Base-by-base conservation (phyloP, 164 flowering plant species). In the Buxus sempervirens region DNA sequence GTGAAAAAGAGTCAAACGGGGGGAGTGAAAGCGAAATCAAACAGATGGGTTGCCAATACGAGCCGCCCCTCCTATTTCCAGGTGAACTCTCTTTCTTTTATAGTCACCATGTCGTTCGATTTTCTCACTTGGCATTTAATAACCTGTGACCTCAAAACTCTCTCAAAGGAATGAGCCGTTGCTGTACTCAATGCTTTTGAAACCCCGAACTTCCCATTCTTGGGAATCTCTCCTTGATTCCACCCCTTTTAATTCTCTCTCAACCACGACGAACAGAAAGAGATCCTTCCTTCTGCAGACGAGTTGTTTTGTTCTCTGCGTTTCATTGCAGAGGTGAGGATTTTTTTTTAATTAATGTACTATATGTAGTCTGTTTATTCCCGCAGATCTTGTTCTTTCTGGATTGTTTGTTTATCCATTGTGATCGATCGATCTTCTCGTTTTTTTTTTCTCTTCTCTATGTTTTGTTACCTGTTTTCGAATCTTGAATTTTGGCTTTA, bases 11-110 rank as follows among this genome's bases (percentile, higher is more conserved):
- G 71, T 67, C 64, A 67, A 72, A 72, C 45, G 63, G 58, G 27
- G 63, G 58, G 27, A 62, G 24, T 38, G 79, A 79, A 73, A 76
- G 77, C 58, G 76, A 79, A 63, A 71, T 66, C 58, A 74, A 79
- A 79, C 82, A 36, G 72, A 68, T 36, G 27, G 12, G 5, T 62
- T 54, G 60, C 2, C 56, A 62, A 59, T 14, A 58, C 65, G n/a
- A 66, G 78, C 69, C 69, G 68, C 57, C 67, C 68, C 21, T 72
- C 67, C 66, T 65, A 60, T 53, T 60, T n/a, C 51, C 56, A n/a
- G 4, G 24, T 6, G 0, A 57, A 57, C 63, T 70, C 66, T 64
- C 58, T 26, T 66, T 28, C 56, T 36, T 27, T 21, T 61, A 10
- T 15, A 45, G 18, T 45, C 12, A 10, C 18, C 12, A 3, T 7